Evolutionary conservation across 2,329 filamentous ascomycete genomes (phyloP).

Genomic region (Fusarium kyushuense): DNA sequence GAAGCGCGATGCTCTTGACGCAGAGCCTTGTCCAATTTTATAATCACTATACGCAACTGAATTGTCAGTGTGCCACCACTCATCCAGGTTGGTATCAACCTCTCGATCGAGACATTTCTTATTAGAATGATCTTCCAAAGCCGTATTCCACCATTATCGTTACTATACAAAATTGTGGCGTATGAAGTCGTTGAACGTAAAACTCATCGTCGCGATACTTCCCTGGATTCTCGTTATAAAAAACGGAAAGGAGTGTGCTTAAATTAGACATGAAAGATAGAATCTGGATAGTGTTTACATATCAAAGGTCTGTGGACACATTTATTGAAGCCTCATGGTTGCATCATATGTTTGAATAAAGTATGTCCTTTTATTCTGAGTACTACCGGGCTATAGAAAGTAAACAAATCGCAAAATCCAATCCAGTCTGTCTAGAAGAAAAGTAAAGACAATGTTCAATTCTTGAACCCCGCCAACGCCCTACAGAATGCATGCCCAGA

Average conservation of each 20-base stretch:
- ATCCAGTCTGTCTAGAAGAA: conserved; percentile 36
- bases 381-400: conserved; percentile 37
- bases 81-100: neutral
- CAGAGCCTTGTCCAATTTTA: neutral
- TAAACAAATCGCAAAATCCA: conserved; percentile 27
- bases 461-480: conserved; percentile 47
- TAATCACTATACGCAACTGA: neutral
- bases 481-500: conserved; percentile 45
- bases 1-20: neutral
- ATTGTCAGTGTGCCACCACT: neutral
- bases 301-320: neutral
- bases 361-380: conserved; percentile 34
- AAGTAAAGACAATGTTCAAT: conserved; percentile 31
- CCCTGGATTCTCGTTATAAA: neutral
- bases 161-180: neutral
- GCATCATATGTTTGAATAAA: conserved; percentile 11
- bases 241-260: neutral
- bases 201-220: neutral
- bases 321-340: neutral
- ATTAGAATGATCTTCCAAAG: neutral
- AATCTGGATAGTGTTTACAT: no score
- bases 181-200: neutral
- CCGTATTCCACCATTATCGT: neutral
- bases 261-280: neutral
- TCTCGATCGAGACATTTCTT: neutral